Evolutionary conservation across 2,329 filamentous ascomycete species (phyloP), one percentile per base, ranked within the genome.

Genomic region (Microcyclospora pomicola): DNA sequence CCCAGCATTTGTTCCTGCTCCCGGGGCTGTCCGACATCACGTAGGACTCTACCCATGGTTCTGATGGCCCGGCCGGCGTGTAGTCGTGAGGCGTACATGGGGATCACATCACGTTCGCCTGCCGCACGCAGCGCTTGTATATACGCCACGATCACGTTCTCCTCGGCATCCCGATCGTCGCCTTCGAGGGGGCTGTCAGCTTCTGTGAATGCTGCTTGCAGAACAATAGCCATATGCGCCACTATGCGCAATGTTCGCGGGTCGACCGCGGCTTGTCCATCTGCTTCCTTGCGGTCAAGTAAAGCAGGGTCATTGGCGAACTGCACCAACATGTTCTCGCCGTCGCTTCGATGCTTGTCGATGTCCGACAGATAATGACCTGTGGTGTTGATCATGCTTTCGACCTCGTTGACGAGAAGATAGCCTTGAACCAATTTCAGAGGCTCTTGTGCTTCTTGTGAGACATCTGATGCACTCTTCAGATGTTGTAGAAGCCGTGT

Each of bases 1-100:
- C 70, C 74, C 37, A 95, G 72, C 50, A 83, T 74, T 29, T 72
- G 67, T 19, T 75, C 59, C 49, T 86, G 78, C 42, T 81, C 75
- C 6, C 73, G 66, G 6, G 67, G 60, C 32, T 82, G 73, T 19
- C 72, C 70, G 38, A 95, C 71, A 33, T 82, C 74, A 35, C 86
- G 79, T 39, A 95, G 64, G 39, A 92, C 81, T 37, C 75, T 73
- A 40, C 80, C 83, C 35, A 98, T 69, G 12, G 80, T 78, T 38
- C 77, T 72, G 48, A 85, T 77, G 43, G 72, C 71, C 44, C 80
- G 71, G 10, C 74, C 65, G 6, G 68, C 63, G 9, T 74, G 69
- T 10, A 98, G 67, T 49, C 84, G 79, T 7, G 85, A 85, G 44
- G 83, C 87, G 58, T 98, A 98, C 1, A 93, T 66, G 1, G 91